Evolutionary conservation across 2,329 filamentous ascomycete genomes (phyloP).

Genomic region (Microascus cirrosus): DNA sequence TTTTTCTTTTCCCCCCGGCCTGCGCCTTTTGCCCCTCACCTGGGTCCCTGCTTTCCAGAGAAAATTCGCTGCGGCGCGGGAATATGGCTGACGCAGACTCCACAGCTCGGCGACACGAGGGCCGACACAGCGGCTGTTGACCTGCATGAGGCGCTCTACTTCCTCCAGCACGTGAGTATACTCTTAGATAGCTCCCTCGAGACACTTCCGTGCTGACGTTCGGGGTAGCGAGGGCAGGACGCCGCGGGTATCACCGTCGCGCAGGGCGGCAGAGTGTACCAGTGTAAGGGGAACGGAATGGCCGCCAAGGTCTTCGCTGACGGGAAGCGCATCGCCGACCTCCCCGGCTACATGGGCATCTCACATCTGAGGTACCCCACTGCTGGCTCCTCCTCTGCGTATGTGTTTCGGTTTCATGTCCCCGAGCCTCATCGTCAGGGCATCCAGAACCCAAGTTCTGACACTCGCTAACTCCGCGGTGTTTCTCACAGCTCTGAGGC

Average conservation of each 20-base stretch:
- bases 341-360: constrained; percentile 38
- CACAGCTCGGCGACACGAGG: constrained; percentile 1
- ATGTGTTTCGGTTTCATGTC: constrained; percentile 8
- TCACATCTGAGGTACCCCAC: constrained; percentile 85
- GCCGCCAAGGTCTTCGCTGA: constrained; percentile 77
- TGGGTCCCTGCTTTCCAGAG: too few relatives aligned
- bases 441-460: not conserved
- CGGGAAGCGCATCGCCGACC: constrained; percentile 51
- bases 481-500: constrained; percentile 60
- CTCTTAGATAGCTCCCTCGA: not conserved
- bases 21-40: too few relatives aligned
- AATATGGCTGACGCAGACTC: not conserved
- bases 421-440: not conserved
- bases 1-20: too few relatives aligned
- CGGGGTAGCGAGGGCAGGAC: constrained; percentile 64
- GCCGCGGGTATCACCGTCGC: constrained; percentile 75
- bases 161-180: constrained; percentile 39
- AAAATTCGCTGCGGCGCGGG: not conserved
- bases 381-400: constrained; percentile 59
- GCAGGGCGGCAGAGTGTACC: constrained; percentile 70
- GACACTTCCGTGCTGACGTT: constrained; percentile 12
- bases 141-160: constrained; percentile 61
- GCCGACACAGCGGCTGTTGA: constrained; percentile 43
- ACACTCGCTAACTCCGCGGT: not conserved
- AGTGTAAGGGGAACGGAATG: constrained; percentile 86